Conservation (phyloP, 2,329 filamentous ascomycete species). For the Penicillium sp. region DNA sequence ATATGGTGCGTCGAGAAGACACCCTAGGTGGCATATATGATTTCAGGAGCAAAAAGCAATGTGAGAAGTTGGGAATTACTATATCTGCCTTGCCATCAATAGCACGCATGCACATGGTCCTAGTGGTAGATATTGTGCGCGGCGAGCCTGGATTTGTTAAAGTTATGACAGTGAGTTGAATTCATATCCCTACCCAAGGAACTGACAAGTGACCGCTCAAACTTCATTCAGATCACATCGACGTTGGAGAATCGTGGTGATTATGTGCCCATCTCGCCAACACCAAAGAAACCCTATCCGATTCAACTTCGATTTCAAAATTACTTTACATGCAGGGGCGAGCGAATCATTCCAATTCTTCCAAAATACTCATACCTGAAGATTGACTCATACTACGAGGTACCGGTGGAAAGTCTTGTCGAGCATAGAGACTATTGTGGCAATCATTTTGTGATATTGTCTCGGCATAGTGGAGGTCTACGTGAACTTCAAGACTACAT, state of each 20-base stretch:
- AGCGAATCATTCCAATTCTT: background rate
- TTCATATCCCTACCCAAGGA: background rate
- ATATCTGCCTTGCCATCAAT: background rate
- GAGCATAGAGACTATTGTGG: background rate
- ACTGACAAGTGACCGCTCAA: background rate
- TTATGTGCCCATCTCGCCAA: background rate
- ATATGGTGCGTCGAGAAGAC: background rate
- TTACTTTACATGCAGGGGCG: too few species aligned
- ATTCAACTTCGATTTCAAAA: background rate
- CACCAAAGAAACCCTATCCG: background rate
- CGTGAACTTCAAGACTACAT: background rate
- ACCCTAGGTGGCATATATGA: background rate
- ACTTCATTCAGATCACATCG: background rate
- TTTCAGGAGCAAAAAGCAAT: background rate
- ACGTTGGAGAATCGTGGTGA: background rate
- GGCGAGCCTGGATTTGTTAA: background rate
- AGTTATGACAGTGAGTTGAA: background rate
- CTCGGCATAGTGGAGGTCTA: background rate
- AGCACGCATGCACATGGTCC: background rate
- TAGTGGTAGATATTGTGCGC: background rate
- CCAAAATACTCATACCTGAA: background rate
- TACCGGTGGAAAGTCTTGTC: background rate
- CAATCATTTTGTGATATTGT: background rate
- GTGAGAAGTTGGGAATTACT: background rate
- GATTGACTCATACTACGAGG: background rate